phyloP scores from a whole-genome alignment of 495 filamentous ascomycete species.

The Penicillium bovifimosum region DNA sequence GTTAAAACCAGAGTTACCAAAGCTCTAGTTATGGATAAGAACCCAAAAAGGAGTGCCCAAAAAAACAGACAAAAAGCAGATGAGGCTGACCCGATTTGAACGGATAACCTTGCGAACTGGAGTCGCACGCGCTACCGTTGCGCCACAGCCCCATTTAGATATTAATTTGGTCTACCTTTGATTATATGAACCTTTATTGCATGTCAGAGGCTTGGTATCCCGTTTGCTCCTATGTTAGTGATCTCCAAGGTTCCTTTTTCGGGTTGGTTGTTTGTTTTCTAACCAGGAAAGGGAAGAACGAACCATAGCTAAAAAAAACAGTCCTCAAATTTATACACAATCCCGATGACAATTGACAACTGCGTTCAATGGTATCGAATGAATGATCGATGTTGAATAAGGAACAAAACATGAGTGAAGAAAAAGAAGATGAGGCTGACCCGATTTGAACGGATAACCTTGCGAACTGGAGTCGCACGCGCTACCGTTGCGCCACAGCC shows the following conservation, averaged over 20 bases:
- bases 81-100: conserved; percentile 12
- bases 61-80: background rate
- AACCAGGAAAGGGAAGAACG: too few species aligned
- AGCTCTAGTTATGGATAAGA: background rate
- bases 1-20: too few species aligned
- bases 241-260: too few species aligned
- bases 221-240: too few species aligned
- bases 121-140: conserved; percentile 24
- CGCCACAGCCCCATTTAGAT: conserved; percentile 14
- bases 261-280: too few species aligned
- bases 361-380: too few species aligned
- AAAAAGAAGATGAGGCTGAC: conserved; percentile 8
- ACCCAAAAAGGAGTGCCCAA: background rate
- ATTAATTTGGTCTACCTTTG: background rate
- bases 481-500: conserved; percentile 24
- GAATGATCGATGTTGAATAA: too few species aligned
- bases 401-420: too few species aligned
- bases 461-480: conserved; percentile 20
- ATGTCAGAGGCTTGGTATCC: background rate
- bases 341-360: too few species aligned
- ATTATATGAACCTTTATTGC: background rate
- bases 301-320: too few species aligned
- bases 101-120: conserved; percentile 19
- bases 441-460: conserved; percentile 15
- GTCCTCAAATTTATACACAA: too few species aligned